Conservation (phyloP, 2,329 filamentous ascomycete species). For the Dryadomyces sulphureus region DNA sequence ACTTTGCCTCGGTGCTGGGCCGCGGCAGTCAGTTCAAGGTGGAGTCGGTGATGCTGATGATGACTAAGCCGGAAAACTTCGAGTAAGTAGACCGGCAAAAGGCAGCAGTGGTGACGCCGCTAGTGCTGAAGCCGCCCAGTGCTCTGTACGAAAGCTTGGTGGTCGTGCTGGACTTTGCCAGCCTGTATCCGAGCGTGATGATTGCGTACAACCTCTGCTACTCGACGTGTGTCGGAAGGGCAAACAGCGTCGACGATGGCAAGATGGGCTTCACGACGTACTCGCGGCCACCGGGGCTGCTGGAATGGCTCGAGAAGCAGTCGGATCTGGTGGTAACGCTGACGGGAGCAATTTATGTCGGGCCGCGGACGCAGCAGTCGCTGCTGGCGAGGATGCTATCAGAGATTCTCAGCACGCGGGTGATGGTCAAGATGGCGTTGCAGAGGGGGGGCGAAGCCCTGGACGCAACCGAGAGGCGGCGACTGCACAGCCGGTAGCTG, state of each 20-base stretch:
- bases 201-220: constrained; percentile 99
- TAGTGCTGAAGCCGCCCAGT: constrained; percentile 96
- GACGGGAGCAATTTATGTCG: constrained; percentile 93
- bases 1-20: constrained; percentile 94
- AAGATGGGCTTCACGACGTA: constrained; percentile 95
- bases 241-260: constrained; percentile 33
- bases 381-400: constrained; percentile 91
- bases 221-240: constrained; percentile 82
- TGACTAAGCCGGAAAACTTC: constrained; percentile 93
- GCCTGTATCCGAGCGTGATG: constrained; percentile 93
- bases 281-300: constrained; percentile 56
- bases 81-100: constrained; percentile 92
- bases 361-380: constrained; percentile 72
- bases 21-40: constrained; percentile 97
- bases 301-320: constrained; percentile 62
- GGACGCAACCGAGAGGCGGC: constrained; percentile 58
- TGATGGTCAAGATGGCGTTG: constrained; percentile 98
- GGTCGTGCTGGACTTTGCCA: constrained; percentile 89
- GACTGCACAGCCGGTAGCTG: constrained; percentile 79
- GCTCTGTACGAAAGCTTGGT: constrained; percentile 85
- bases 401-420: constrained; percentile 86
- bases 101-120: constrained; percentile 78
- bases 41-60: constrained; percentile 96
- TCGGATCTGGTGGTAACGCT: constrained; percentile 74
- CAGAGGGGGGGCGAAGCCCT: constrained; percentile 20